These are phyloP conservation scores for Syzygium jambos DNA, from an alignment of 345 rosid genomes.

Conservation along the genomic window DNA sequence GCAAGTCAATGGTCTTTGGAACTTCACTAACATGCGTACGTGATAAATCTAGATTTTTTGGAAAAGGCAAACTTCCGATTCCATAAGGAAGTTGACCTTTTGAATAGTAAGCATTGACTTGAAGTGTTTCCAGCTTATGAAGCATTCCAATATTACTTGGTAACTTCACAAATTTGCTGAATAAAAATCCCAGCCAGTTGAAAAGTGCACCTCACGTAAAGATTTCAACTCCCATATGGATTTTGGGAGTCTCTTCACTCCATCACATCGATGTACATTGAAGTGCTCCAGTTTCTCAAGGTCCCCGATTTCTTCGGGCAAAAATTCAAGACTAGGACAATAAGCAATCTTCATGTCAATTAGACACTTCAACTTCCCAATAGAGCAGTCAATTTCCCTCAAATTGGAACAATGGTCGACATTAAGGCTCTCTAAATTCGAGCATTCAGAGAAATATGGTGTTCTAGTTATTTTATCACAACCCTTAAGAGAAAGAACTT, in stretches of 20 bases:
- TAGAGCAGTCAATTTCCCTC: not conserved
- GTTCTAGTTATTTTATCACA: not conserved
- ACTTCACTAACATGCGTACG: rapidly evolving
- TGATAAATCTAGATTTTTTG: no score
- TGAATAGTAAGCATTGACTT: not conserved
- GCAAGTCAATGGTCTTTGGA: not conserved
- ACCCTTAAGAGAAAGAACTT: not conserved
- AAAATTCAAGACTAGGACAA: not conserved
- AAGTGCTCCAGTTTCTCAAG: not conserved
- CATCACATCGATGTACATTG: not conserved
- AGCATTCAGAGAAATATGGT: not conserved
- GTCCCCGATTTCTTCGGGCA: not conserved
- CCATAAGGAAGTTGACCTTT: not conserved
- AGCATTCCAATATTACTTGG: not conserved
- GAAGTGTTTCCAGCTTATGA: not conserved
- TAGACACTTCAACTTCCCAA: not conserved
- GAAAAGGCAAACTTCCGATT: not conserved
- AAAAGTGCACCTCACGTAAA: not conserved
- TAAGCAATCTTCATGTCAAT: not conserved
- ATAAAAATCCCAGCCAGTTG: not conserved
- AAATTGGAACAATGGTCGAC: not conserved
- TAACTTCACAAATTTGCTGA: not conserved
- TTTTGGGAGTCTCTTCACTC: not conserved
- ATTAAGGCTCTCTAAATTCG: not conserved
- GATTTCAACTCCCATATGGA: not conserved